Evolutionary conservation across 2,329 filamentous ascomycete genomes (phyloP).

Genomic region (Apiospora hydei): DNA sequence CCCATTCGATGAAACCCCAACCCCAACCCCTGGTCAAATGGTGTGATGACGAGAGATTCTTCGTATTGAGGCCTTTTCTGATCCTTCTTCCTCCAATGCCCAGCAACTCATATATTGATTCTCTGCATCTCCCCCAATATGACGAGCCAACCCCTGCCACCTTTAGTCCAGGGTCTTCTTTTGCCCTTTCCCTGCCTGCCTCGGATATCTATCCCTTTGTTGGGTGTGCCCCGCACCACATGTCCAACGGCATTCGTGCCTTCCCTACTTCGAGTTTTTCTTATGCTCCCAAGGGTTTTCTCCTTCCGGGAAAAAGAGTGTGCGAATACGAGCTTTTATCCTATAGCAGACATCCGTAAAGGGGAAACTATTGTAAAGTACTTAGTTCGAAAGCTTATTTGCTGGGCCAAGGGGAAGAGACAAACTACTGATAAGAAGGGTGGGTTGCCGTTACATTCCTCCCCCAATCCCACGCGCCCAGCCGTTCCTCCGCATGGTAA

Average conservation of each 20-base stretch:
- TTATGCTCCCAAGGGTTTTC: neutral
- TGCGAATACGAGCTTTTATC: neutral
- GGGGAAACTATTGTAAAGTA: neutral
- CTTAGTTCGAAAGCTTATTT: constrained; percentile 11
- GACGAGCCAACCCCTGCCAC: neutral
- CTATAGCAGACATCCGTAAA: neutral
- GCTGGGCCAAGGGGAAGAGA: neutral
- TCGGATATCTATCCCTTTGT: neutral
- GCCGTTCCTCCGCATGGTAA: neutral
- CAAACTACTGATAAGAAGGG: neutral
- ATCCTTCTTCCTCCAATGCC: neutral
- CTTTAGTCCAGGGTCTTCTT: neutral
- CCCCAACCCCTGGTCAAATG: constrained; percentile 1
- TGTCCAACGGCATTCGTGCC: neutral
- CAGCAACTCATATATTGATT: neutral
- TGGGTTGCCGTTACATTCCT: neutral
- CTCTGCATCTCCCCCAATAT: neutral
- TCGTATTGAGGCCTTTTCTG: constrained; percentile 8
- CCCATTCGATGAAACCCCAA: constrained; percentile 2
- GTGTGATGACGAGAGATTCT: constrained; percentile 4
- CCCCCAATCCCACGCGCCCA: neutral
- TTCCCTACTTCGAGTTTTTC: neutral
- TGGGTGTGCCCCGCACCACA: neutral
- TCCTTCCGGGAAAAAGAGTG: neutral
- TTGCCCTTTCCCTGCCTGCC: neutral